Base-by-base conservation (phyloP, 2,329 filamentous ascomycete genomes). In the Ophiostoma novo-ulmi region DNA sequence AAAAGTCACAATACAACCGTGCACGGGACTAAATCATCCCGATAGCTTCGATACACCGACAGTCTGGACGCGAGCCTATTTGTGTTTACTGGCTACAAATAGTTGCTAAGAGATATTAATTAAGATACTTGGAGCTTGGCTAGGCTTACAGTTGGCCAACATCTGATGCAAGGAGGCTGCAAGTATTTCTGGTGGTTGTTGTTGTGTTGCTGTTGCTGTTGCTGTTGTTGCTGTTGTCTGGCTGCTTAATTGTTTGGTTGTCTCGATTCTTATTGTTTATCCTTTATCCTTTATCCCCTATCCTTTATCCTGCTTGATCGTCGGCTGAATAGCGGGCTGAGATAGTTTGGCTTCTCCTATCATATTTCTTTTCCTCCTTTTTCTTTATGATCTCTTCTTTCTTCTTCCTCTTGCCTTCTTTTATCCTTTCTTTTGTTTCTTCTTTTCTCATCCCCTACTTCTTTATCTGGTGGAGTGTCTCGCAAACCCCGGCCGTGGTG, bases 281-380 rank as follows among this genome's bases (percentile, higher is more conserved):
- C 39, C 39, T 44, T 44, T 44, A 10, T 11, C 8, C 39, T 44
- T 17, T 11, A 44, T 44, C 39, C 14, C 8, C 2, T 17, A 10
- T 44, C 39, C 39, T 14, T 2, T 11, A 17, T 44, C 14, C 39
- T 44, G 39, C 14, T 17, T 44, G 39, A 10, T 10, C 39, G 1
- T 48, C 14, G 17, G 17, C 13, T 31, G 31, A 31, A 31, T 31
- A 31, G 31, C 31, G 31, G 31, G 31, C 31, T 31, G 31, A 31
- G 31, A 31, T 3, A 3, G 31, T 31, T 31, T 31, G 31, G 31
- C 31, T 31, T 31, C 31, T 31, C 31, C 31, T 31, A 11, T 22
- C 6, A 31, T 58, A 39, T 69, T 65, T 39, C 61, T 14, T 52
- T 63, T 66, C 39, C 35, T 69, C 35, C 58, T 71, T 71, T 48